Conservation (phyloP, 805 yeast species). For the Candida saitoana region DNA sequence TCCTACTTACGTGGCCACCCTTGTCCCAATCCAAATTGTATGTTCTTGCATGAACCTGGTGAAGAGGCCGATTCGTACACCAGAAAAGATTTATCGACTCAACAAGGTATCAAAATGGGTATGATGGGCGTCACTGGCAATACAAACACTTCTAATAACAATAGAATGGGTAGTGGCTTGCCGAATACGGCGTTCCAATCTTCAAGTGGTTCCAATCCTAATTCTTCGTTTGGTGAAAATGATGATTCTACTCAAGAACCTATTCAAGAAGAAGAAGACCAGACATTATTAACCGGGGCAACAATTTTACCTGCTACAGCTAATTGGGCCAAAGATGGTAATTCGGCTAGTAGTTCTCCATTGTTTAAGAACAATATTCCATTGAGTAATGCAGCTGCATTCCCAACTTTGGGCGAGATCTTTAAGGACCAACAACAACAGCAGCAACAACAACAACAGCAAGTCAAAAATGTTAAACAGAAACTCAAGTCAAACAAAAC, state of each 20-base stretch:
- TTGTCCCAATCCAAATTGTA: conserved; percentile 97
- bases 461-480: conserved; percentile 17
- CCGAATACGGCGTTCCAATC: conserved; percentile 2
- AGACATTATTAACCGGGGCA: conserved; percentile 16
- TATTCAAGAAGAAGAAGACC: conserved; percentile 8
- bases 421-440: conserved; percentile 35
- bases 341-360: conserved; percentile 32
- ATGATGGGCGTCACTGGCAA: conserved; percentile 33
- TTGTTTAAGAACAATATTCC: conserved; percentile 30
- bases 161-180: conserved; percentile 7
- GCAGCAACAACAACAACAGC: conserved; percentile 18
- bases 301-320: conserved; percentile 68
- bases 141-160: conserved; percentile 17
- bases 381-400: conserved; percentile 48
- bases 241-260: conserved; percentile 9
- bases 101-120: conserved; percentile 60
- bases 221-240: conserved; percentile 15
- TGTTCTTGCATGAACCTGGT: conserved; percentile 98
- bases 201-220: conserved; percentile 12
- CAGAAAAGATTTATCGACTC: conserved; percentile 79
- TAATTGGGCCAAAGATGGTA: conserved; percentile 49
- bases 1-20: conserved; percentile 90
- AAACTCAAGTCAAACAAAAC: conserved; percentile 13
- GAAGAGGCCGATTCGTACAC: conserved; percentile 98
- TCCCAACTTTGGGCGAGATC: conserved; percentile 55